Evolutionary conservation across 2,329 filamentous ascomycete genomes (phyloP).

Genomic region (Alternaria ventricosa): DNA sequence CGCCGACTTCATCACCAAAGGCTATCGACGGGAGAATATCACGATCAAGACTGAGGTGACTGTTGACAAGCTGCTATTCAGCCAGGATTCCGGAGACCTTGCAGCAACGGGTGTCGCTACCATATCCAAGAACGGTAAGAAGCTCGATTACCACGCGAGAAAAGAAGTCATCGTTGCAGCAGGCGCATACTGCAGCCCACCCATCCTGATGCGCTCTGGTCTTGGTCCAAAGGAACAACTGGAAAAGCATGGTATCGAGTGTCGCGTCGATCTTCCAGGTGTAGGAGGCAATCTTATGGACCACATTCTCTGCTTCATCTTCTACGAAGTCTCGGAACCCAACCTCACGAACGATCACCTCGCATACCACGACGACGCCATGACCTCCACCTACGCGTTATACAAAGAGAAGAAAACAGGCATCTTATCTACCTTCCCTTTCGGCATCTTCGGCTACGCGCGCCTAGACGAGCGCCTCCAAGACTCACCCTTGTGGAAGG

Average conservation of each 20-base stretch:
- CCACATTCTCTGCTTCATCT: constrained; percentile 64
- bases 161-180: constrained; percentile 46
- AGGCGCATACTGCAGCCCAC: constrained; percentile 43
- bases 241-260: constrained; percentile 58
- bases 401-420: constrained; percentile 67
- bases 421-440: constrained; percentile 66
- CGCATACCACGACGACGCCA: constrained; percentile 62
- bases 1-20: constrained; percentile 51
- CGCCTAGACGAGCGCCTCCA: constrained; percentile 66
- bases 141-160: constrained; percentile 40
- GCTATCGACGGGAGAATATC: constrained; percentile 46
- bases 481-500: constrained; percentile 62
- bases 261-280: constrained; percentile 63
- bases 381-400: constrained; percentile 58
- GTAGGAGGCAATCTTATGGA: constrained; percentile 71
- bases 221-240: constrained; percentile 64
- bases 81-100: constrained; percentile 44
- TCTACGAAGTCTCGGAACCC: constrained; percentile 66
- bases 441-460: constrained; percentile 67
- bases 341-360: constrained; percentile 61
- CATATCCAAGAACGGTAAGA: constrained; percentile 51
- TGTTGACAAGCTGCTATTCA: constrained; percentile 57
- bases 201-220: constrained; percentile 59
- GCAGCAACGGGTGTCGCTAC: constrained; percentile 56
- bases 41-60: constrained; percentile 42